phyloP scores from a whole-genome alignment of 805 yeast species.

The Kodamaea laetipori region DNA sequence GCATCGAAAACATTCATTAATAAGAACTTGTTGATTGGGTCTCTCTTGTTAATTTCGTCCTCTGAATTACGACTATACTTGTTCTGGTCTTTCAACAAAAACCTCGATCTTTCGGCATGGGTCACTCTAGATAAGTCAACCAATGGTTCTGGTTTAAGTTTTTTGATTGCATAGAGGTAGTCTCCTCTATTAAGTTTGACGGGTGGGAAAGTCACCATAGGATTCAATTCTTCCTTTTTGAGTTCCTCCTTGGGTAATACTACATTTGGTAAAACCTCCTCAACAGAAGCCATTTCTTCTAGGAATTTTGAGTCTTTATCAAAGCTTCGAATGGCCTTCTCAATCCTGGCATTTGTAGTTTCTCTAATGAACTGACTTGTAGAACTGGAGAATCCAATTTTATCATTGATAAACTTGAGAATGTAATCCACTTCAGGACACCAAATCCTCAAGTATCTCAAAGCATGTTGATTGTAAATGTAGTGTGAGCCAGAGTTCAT shows the following conservation, averaged over 20 bases:
- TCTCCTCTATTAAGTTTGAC: not conserved
- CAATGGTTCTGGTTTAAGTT: conserved; percentile 20
- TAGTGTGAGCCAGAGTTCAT: conserved; percentile 31
- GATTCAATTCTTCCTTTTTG: conserved; percentile 23
- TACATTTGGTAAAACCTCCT: conserved; percentile 11
- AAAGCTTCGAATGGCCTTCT: not conserved
- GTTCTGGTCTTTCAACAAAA: not conserved
- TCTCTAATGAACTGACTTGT: conserved; percentile 8
- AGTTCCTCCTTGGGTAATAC: conserved; percentile 19
- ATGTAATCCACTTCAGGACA: conserved; percentile 33
- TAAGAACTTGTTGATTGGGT: conserved; percentile 34
- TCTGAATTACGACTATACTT: not conserved
- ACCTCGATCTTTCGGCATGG: conserved; percentile 16
- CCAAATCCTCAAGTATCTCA: conserved; percentile 35
- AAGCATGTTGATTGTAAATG: conserved; percentile 31
- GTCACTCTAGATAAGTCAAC: conserved; percentile 35
- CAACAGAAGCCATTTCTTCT: not conserved
- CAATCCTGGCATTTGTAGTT: conserved; percentile 5
- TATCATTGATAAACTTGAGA: conserved; percentile 4
- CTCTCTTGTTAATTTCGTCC: conserved; percentile 10
- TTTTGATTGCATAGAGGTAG: not conserved
- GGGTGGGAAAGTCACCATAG: conserved; percentile 35
- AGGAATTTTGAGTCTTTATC: not conserved
- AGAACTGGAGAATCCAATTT: not conserved
- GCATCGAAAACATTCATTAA: conserved; percentile 34